Percentiles rank a stretch among this genome's conserved stretches.
phyloP scores from a whole-genome alignment of 345 rosid species.

The Kandelia obovata region DNA sequence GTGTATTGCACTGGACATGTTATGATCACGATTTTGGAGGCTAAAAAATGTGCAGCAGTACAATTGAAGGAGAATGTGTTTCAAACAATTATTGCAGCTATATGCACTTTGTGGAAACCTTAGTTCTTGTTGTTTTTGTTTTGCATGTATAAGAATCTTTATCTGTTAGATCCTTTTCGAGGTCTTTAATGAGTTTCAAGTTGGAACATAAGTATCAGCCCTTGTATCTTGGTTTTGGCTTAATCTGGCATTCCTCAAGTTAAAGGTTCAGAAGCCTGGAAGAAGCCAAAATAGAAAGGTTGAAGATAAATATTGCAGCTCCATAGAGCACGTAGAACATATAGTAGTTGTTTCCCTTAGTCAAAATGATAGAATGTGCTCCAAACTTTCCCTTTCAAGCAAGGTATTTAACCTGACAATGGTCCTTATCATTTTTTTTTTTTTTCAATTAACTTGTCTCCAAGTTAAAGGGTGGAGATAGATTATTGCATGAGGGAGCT shows the following conservation, averaged over 20 bases:
- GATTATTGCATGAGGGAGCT: slow-evolving; percentile 31
- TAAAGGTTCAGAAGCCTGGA: too few species aligned
- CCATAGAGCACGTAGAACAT: not conserved
- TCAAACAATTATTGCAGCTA: not conserved
- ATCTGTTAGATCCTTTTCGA: not conserved
- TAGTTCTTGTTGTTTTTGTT: not conserved
- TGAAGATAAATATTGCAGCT: not conserved
- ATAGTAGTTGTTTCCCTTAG: too few species aligned
- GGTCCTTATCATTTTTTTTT: not conserved
- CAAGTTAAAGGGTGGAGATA: slow-evolving; percentile 39
- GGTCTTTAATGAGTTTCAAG: not conserved
- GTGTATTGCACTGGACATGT: slow-evolving; percentile 11
- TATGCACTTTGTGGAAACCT: not conserved
- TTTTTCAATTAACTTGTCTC: not conserved
- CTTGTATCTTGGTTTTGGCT: too few species aligned
- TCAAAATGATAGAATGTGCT: not conserved
- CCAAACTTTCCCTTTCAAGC: not conserved
- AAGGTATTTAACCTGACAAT: slow-evolving; percentile 11
- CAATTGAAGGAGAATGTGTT: not conserved
- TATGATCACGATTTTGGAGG: not conserved
- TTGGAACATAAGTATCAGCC: too few species aligned
- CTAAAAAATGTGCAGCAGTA: not conserved
- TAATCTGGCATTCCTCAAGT: too few species aligned
- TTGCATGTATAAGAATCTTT: not conserved
- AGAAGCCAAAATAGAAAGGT: too few species aligned